Base-by-base conservation (phyloP, 768 basidiomycete genomes). In the Paxillus rubicundulus region DNA sequence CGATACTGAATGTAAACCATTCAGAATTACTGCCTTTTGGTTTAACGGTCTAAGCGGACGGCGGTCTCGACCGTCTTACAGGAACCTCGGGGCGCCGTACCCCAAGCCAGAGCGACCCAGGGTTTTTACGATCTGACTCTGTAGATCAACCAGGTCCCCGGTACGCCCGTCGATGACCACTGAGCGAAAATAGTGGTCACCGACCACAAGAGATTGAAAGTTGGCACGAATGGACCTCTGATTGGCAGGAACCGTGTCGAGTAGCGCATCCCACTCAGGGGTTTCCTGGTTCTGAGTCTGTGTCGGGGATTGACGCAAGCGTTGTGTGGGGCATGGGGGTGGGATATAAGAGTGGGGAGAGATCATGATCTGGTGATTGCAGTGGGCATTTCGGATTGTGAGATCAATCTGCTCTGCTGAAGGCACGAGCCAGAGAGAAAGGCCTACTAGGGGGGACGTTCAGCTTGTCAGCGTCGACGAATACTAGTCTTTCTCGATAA, bases 401-500 rank as follows among this genome's bases (percentile, higher is more conserved):
- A 67, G 70, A 16, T 68, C 54, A 3, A 77, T 69, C 55, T 81
- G 77, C 9, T 61, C 49, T n/a, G 65, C 56, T 14, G 73, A 61
- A 5, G 88, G 86, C 13, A 90, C 82, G 28, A 92, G 77, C 89
- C 89, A 92, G 4, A 90, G 70, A 13, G 85, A 73, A 45, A 82
- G 60, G 12, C 84, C 86, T 87, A 57, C 36, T 33, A 38, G 8
- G 13, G 40, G 45, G 12, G 52, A 24, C 3, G 24, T 24, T 24
- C 24, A 4, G 34, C 2, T 43, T 20, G 30, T 34, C 24, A 42
- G 43, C 27, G 28, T 16, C 41, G 4, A 8, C 8, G 16, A 6
- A 9, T 27, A 24, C 24, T 24, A 14, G 41, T 27, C n/a, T 5
- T 2, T 14, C 20, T 39, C 43, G 21, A n/a, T n/a, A n/a, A n/a